phyloP scores from a whole-genome alignment of 2,329 filamentous ascomycete genomes.

The Anisogramma anomala region DNA sequence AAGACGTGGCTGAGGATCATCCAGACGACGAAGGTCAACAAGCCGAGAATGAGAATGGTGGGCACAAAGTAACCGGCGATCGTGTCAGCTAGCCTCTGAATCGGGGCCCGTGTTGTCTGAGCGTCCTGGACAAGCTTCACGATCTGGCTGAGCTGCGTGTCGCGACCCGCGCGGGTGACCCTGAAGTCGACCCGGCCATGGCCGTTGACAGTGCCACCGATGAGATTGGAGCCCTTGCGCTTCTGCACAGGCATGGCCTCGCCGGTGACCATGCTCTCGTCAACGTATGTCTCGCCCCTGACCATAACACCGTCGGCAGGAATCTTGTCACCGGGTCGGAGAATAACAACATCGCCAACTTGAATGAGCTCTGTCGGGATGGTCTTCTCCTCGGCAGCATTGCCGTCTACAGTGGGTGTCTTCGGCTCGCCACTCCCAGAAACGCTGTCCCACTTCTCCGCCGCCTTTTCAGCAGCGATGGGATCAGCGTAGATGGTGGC shows the following conservation, averaged over 20 bases:
- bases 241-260: constrained; percentile 95
- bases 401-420: constrained; percentile 35
- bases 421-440: constrained; percentile 33
- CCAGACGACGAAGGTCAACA: constrained; percentile 80
- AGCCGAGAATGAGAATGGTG: constrained; percentile 70
- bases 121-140: constrained; percentile 97
- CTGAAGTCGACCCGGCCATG: constrained; percentile 84
- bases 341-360: constrained; percentile 83
- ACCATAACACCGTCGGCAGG: constrained; percentile 83
- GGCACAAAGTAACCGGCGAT: constrained; percentile 93
- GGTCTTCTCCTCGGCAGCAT: constrained; percentile 65
- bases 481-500: constrained; percentile 92
- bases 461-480: constrained; percentile 82
- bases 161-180: constrained; percentile 82
- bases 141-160: constrained; percentile 95
- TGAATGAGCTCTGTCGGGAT: constrained; percentile 92
- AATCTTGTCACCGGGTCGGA: constrained; percentile 92
- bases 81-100: constrained; percentile 82
- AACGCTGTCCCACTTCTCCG: constrained; percentile 59
- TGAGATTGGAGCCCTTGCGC: constrained; percentile 63
- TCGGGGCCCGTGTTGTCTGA: constrained; percentile 86
- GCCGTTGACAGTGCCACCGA: constrained; percentile 92
- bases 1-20: constrained; percentile 89
- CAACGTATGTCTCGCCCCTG: constrained; percentile 81
- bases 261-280: constrained; percentile 98